Evolutionary conservation across 73 alveolate genomes (phyloP).

Genomic region (Paramecium pentaurelia): DNA sequence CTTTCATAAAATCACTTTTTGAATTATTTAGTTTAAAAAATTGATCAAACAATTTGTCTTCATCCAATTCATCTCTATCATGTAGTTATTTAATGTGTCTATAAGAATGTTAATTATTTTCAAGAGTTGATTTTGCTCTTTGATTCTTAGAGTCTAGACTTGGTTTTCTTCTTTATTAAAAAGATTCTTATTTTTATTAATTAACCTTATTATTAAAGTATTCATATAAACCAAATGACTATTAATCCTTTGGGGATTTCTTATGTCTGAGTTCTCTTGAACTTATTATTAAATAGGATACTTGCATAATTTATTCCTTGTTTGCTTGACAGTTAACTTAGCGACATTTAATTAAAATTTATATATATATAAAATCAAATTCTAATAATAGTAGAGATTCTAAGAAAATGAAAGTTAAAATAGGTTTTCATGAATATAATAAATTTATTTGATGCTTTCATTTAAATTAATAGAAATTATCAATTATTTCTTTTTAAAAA

Average conservation of each 20-base stretch:
- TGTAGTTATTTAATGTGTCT: background rate
- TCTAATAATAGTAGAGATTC: background rate
- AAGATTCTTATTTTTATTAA: background rate
- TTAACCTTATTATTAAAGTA: background rate
- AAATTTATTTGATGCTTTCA: background rate
- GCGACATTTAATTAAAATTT: background rate
- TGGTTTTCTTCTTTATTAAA: background rate
- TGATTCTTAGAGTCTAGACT: background rate
- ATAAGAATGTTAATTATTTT: background rate
- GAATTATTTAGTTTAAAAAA: slow-evolving; percentile 24
- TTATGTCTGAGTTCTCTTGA: slow-evolving; percentile 48
- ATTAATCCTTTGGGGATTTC: slow-evolving; percentile 32
- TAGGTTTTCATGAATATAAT: background rate
- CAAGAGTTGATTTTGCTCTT: slow-evolving; percentile 8
- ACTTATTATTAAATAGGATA: background rate
- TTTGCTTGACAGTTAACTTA: background rate
- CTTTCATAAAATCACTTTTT: background rate
- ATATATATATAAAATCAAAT: background rate
- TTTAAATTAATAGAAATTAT: background rate
- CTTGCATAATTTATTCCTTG: slow-evolving; percentile 49
- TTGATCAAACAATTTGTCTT: background rate
- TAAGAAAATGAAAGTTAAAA: background rate
- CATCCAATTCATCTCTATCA: background rate
- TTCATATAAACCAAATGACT: background rate
- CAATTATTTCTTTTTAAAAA: background rate